Evolutionary conservation across 306 rosid species (phyloP), one percentile per base, ranked within the genome.

Genomic region (Cucurbita maxima): DNA sequence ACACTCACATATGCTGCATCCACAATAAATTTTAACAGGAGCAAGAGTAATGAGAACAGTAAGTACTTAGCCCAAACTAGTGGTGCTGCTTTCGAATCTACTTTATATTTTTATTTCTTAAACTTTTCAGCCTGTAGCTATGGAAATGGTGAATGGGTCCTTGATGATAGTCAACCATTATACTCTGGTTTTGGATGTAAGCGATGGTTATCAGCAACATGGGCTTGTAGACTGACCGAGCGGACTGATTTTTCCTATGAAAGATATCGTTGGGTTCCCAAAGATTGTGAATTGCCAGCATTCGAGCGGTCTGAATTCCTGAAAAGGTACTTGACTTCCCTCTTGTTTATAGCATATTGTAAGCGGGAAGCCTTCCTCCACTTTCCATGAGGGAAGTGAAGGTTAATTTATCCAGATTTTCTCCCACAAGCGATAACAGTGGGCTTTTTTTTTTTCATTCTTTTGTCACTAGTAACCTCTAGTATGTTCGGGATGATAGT

Each of bases 61-160:
- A 72, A 18, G 61, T 55, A 10, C 63, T 55, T 15, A n/a, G 45
- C 18, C 38, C 12, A 38, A 52, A 71, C 45, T 43, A 38, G 38
- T 53, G 53, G 50, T 72, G 20, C 45, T n/a, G 10, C 36, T 53
- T 40, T 54, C 16, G 18, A 72, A 37, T 47, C 18, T 30, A n/a
- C 50, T 13, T 19, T 61, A 15, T 41, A 11, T 40, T 44, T 8
- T 68, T 19, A 20, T 14, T 47, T 8, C 52, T 55, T 54, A 18
- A 55, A 56, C 52, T 81, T 47, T 85, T 76, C 86, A 94, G 97
- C 16, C 58, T 91, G 99, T 84, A 80, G 87, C 84, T 91, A 87
- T 75, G 96, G 92, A 75, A 86, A 85, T 76, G 99, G 99, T 73
- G 87, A 81, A 81, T 94, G 99, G 97, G 83, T 89, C 73, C 86